Conservation (phyloP, 371 early-diverging fungal genomes). For the Rhizopus delemar region DNA sequence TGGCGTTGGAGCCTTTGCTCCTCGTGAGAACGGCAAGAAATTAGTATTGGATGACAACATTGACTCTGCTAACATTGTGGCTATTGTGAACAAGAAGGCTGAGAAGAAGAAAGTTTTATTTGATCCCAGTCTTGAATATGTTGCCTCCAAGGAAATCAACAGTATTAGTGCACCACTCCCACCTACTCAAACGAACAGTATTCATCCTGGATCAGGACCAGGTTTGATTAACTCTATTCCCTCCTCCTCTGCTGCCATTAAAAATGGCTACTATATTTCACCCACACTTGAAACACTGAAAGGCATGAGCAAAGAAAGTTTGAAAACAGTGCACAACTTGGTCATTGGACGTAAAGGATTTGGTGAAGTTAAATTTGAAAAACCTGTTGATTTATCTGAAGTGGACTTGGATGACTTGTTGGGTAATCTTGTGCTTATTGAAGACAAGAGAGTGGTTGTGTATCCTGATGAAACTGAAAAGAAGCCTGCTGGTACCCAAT, state of each 20-base stretch:
- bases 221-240: slow-evolving; percentile 1
- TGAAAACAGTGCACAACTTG: slow-evolving; percentile 75
- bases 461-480: slow-evolving; percentile 81
- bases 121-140: slow-evolving; percentile 34
- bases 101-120: slow-evolving; percentile 29
- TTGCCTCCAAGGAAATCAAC: slow-evolving; percentile 22
- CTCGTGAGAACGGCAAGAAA: slow-evolving; percentile 73
- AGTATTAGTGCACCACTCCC: not conserved
- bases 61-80: slow-evolving; percentile 29
- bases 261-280: slow-evolving; percentile 39
- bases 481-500: slow-evolving; percentile 79
- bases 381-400: slow-evolving; percentile 80
- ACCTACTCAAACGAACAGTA: slow-evolving; percentile 7
- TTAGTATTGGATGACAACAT: slow-evolving; percentile 53
- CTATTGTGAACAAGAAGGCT: slow-evolving; percentile 29
- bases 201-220: not conserved
- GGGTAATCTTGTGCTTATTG: slow-evolving; percentile 77
- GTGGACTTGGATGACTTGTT: slow-evolving; percentile 73
- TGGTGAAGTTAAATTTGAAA: slow-evolving; percentile 77
- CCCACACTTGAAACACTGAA: slow-evolving; percentile 36
- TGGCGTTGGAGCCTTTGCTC: slow-evolving; percentile 68
- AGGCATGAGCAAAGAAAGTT: slow-evolving; percentile 61
- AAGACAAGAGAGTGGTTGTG: slow-evolving; percentile 68
- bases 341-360: slow-evolving; percentile 68
- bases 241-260: slow-evolving; percentile 14